Base-by-base conservation (phyloP, 2,329 filamentous ascomycete genomes). In the Arthrobotrys musiformis region DNA sequence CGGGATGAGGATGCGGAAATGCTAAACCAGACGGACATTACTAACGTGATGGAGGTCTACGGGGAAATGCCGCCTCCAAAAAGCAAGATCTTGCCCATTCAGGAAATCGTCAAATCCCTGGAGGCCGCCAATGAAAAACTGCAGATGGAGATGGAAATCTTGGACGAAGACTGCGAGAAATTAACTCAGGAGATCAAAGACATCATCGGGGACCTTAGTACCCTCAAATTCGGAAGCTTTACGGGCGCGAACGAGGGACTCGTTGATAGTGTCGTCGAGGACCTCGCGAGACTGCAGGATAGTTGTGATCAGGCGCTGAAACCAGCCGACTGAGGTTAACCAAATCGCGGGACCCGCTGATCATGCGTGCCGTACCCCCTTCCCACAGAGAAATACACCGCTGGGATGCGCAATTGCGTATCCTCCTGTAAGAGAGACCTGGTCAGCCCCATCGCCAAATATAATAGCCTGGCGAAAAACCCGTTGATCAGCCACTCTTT, bases 221-320 rank as follows among this genome's bases (percentile, higher is more conserved):
- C 96, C 83, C 86, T 97, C 68, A 89, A 92, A 52, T 94, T 95
- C 81, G 93, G 93, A 40, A 90, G 90, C 68, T 87, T 95, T 72
- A 91, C 92, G 79, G 83, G 86, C 22, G 86, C 89, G 74, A 84
- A 94, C 33, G 86, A 86, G 26, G 86, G 89, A 54, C 52, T 75
- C 35, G 44, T 75, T 42, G 63, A 75, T 48, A 90, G 93, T 79
- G 88, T 93, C 30, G 84, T 93, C 17, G 88, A 90, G 54, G 90
- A 90, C 4, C 84, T 95, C 37, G 85, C 86, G 78, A 86, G 87
- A 78, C 85, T 93, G 35, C 89, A 92, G 82, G 86, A 89, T 78
- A 86, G 87, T 24, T 93, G 91, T 82, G 86, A 88, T 75, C 69
- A 78, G 61, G 78, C 76, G 44, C 48, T 79, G 62, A 79, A 78